Percentiles rank a stretch among this genome's conserved stretches.
These are phyloP conservation scores for Penicillium alfredii DNA, from an alignment of 495 filamentous ascomycete species.

Conservation along the genomic window DNA sequence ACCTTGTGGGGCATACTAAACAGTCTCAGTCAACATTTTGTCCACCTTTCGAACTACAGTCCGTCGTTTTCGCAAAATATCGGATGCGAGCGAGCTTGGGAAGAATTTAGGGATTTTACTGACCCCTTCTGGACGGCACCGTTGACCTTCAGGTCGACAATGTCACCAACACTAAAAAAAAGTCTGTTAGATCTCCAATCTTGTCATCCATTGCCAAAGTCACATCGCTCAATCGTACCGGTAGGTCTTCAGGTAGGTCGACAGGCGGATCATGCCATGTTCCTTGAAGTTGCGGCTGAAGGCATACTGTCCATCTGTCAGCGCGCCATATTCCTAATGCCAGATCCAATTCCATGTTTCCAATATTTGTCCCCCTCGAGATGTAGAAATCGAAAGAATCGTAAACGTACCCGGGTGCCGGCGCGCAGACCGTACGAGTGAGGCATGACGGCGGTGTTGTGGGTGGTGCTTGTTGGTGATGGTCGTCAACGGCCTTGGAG, in stretches of 20 bases:
- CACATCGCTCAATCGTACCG: slow-evolving; percentile 48
- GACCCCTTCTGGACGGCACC: slow-evolving; percentile 97
- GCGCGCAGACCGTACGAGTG: slow-evolving; percentile 91
- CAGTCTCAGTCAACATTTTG: slow-evolving; percentile 27
- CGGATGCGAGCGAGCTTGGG: slow-evolving; percentile 3
- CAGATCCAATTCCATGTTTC: no score
- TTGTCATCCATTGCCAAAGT: slow-evolving; percentile 16
- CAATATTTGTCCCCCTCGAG: slow-evolving; percentile 5
- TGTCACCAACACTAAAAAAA: slow-evolving; percentile 78
- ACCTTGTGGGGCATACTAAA: slow-evolving; percentile 95
- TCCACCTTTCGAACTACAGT: no score
- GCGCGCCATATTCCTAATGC: slow-evolving; percentile 15
- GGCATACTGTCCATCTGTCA: slow-evolving; percentile 60
- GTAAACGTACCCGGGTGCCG: slow-evolving; percentile 74
- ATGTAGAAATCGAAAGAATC: slow-evolving; percentile 7
- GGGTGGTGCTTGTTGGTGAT: slow-evolving; percentile 40
- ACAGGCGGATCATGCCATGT: slow-evolving; percentile 83
- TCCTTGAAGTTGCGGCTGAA: slow-evolving; percentile 91
- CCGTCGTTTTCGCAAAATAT: no score
- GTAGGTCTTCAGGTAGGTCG: slow-evolving; percentile 88
- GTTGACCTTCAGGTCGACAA: slow-evolving; percentile 94
- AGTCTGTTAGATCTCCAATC: slow-evolving; percentile 24
- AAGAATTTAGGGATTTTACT: slow-evolving; percentile 38
- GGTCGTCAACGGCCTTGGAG: slow-evolving; percentile 33
- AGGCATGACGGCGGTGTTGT: slow-evolving; percentile 70